Conservation (phyloP, 805 yeast species). For the Debaryomyces prosopidis region DNA sequence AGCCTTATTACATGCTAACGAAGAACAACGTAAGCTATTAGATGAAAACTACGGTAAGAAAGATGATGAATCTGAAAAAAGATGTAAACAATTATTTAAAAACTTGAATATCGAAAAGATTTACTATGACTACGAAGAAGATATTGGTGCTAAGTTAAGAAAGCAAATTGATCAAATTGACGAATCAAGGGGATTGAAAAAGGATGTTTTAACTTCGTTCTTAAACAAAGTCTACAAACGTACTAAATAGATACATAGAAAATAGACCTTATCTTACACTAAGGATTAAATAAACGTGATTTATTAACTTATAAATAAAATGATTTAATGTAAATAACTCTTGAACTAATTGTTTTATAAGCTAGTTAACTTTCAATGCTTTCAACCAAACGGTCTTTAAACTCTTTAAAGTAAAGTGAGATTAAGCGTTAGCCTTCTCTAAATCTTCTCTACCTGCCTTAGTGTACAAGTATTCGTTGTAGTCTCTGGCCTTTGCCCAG, state of each 20-base stretch:
- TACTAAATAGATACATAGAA: conserved; percentile 56
- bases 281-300: neutral
- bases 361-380: neutral
- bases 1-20: conserved; percentile 74
- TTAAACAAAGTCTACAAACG: conserved; percentile 92
- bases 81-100: conserved; percentile 69
- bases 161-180: conserved; percentile 70
- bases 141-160: conserved; percentile 62
- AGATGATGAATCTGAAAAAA: conserved; percentile 63
- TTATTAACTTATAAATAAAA: neutral
- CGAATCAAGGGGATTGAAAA: conserved; percentile 91
- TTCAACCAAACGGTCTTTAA: neutral
- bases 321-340: neutral
- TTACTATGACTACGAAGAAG: conserved; percentile 83
- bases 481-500: conserved; percentile 86
- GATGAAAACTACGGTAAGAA: conserved; percentile 92
- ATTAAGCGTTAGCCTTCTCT: conserved; percentile 56
- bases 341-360: conserved; percentile 2
- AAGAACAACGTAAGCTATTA: conserved; percentile 78
- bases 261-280: neutral
- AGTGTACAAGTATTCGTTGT: conserved; percentile 92
- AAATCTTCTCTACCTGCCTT: conserved; percentile 97
- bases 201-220: conserved; percentile 80
- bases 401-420: neutral
- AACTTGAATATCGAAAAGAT: conserved; percentile 70